Evolutionary conservation across 441 rosid genomes (phyloP).

Genomic region (Brassica balearica): DNA sequence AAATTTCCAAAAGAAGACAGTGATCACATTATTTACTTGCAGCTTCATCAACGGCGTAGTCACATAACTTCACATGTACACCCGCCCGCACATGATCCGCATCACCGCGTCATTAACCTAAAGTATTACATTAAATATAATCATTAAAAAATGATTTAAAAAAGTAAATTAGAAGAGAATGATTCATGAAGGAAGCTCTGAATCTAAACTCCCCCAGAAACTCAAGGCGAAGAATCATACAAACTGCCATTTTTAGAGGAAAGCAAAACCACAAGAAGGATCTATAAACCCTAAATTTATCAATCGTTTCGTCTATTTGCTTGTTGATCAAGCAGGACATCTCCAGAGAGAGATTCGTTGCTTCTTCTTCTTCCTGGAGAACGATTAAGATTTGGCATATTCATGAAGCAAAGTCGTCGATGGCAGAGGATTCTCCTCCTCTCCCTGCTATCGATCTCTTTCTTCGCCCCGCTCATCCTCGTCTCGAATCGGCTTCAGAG

Average conservation of each 20-base stretch:
- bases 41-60: too few relatives aligned
- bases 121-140: background rate
- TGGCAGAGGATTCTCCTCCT: constrained; percentile 89
- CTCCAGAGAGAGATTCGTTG: background rate
- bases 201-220: constrained; percentile 26
- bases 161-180: constrained; percentile 19
- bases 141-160: background rate
- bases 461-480: constrained; percentile 73
- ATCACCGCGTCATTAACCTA: background rate
- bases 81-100: background rate
- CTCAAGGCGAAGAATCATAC: constrained; percentile 16
- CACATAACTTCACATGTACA: background rate
- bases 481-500: constrained; percentile 59
- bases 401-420: constrained; percentile 74
- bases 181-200: constrained; percentile 43
- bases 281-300: constrained; percentile 49
- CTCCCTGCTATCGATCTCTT: constrained; percentile 70
- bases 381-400: constrained; percentile 33
- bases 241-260: background rate
- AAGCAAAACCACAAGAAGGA: background rate
- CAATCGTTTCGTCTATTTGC: constrained; percentile 38
- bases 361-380: constrained; percentile 43
- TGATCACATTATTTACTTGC: too few relatives aligned
- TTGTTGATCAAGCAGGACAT: constrained; percentile 48
- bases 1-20: too few relatives aligned